Conservation (phyloP, 441 rosid species). For the Erodium texanum region DNA sequence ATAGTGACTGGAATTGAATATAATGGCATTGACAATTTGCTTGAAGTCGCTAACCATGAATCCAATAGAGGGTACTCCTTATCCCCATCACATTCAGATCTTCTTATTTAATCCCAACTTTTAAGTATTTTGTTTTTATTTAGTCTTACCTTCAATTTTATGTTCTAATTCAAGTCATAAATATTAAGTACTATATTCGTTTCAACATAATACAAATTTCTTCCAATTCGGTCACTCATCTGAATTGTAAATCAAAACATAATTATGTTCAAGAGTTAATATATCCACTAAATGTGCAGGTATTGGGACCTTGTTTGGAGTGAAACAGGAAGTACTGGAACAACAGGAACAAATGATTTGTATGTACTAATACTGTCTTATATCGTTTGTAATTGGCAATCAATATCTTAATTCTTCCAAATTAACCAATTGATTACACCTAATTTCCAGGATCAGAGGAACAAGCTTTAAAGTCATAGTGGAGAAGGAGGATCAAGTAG, state of each 20-base stretch:
- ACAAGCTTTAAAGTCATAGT: constrained; percentile 47
- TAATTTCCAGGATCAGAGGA: constrained; percentile 54
- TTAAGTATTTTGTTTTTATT: too few relatives aligned
- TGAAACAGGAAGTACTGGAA: constrained; percentile 39
- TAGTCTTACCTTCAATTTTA: too few relatives aligned
- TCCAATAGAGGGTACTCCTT: constrained; percentile 38
- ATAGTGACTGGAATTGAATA: constrained; percentile 43
- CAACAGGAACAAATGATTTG: constrained; percentile 51
- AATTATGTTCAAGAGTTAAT: too few relatives aligned
- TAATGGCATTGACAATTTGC: constrained; percentile 42
- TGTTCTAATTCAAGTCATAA: too few relatives aligned
- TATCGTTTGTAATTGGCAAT: constrained; percentile 7
- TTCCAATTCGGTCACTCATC: too few relatives aligned
- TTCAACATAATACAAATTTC: too few relatives aligned
- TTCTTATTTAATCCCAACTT: too few relatives aligned
- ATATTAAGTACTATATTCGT: too few relatives aligned
- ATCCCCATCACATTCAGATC: not conserved
- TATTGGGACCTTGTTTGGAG: constrained; percentile 96
- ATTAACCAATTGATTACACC: not conserved
- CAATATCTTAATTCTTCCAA: not conserved
- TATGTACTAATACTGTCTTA: constrained; percentile 15
- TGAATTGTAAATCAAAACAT: too few relatives aligned
- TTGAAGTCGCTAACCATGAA: constrained; percentile 40
- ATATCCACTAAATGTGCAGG: too few relatives aligned
- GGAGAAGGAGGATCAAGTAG: constrained; percentile 56